These are phyloP conservation scores for Turritis glabra DNA, from an alignment of 345 rosid species.

Conservation along the genomic window DNA sequence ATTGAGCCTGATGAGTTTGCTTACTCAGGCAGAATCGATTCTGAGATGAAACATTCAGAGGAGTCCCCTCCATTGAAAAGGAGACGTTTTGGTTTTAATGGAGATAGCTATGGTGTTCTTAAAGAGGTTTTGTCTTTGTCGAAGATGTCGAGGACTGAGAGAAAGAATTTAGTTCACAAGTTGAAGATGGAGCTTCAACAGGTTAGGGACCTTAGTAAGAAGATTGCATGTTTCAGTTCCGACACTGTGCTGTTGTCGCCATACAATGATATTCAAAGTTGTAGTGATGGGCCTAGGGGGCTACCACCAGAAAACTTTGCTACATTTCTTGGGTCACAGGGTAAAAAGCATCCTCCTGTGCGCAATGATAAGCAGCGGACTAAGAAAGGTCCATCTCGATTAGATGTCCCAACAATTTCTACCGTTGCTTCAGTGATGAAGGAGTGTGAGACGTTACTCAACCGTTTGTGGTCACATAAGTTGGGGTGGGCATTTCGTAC, in stretches of 20 bases:
- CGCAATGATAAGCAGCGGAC: conserved; percentile 42
- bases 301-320: conserved; percentile 40
- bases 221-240: conserved; percentile 47
- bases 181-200: conserved; percentile 75
- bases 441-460: conserved; percentile 64
- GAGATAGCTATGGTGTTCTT: conserved; percentile 48
- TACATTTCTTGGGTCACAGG: conserved; percentile 46
- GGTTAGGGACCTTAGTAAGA: conserved; percentile 62
- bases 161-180: conserved; percentile 54
- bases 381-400: conserved; percentile 48
- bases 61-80: conserved; percentile 57
- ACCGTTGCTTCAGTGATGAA: conserved; percentile 52
- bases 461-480: conserved; percentile 65
- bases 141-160: conserved; percentile 61
- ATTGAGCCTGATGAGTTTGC: conserved; percentile 77
- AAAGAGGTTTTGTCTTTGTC: conserved; percentile 59
- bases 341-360: conserved; percentile 55
- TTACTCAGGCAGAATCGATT: conserved; percentile 56
- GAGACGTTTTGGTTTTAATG: conserved; percentile 59
- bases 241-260: conserved; percentile 48
- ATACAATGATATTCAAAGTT: conserved; percentile 58
- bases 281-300: conserved; percentile 71
- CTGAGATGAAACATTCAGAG: conserved; percentile 43
- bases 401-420: conserved; percentile 34
- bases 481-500: conserved; percentile 62